Evolutionary conservation across 73 alveolate species (phyloP).

Genomic region (Symbiodinium natans): DNA sequence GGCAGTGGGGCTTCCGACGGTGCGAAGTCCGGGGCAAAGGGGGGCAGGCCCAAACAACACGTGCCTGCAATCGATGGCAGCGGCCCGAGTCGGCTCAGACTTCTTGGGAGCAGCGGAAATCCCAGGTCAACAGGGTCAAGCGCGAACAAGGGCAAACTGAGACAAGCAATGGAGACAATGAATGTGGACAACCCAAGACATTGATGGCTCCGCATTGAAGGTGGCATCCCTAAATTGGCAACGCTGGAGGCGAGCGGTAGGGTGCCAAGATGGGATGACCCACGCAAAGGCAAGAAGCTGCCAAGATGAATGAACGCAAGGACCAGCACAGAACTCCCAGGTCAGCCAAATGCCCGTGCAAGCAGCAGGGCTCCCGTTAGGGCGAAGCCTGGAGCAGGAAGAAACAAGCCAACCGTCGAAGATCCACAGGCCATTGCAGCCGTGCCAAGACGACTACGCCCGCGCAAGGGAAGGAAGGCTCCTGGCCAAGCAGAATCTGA

Average conservation of each 20-base stretch:
- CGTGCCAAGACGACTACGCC: not conserved
- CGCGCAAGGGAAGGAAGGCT: not conserved
- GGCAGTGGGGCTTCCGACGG: not conserved
- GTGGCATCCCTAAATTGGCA: not conserved
- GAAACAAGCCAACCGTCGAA: not conserved
- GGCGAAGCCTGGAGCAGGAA: not conserved
- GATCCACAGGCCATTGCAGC: not conserved
- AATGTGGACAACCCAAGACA: not conserved
- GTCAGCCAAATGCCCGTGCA: not conserved
- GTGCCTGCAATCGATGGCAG: not conserved
- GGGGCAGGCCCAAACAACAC: not conserved
- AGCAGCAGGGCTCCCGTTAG: not conserved
- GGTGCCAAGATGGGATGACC: not conserved
- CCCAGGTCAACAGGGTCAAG: not conserved
- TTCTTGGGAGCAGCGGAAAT: not conserved
- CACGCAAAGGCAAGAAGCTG: not conserved
- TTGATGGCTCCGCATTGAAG: not conserved
- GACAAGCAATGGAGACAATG: not conserved
- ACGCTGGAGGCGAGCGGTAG: not conserved
- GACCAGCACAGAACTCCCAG: not conserved
- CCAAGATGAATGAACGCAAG: not conserved
- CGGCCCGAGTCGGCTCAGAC: not conserved
- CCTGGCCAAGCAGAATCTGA: not conserved
- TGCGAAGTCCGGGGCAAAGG: not conserved
- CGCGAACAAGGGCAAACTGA: not conserved